Evolutionary conservation across 2,329 filamentous ascomycete genomes (phyloP), one percentile per base, ranked within the genome.

Genomic region (Mariannaea sp.): DNA sequence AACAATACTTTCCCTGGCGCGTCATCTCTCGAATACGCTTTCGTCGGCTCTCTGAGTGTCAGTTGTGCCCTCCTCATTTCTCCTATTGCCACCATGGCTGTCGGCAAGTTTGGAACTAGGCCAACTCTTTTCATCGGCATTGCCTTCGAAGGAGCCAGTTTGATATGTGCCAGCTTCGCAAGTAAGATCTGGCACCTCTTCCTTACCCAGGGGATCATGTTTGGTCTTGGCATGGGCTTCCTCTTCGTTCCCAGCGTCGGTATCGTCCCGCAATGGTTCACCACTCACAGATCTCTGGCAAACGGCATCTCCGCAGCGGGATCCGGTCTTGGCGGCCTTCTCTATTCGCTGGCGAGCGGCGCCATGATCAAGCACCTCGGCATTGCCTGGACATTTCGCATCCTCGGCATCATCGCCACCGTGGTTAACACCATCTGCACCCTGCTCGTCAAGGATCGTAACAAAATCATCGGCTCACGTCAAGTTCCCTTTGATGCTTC

Each of bases 141-240:
- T 2, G 68, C 83, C 1, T 74, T 92, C 40, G 82, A 90, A 68
- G 79, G 84, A 0, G 72, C 76, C 7, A 85, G 83, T 17, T 80
- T 92, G 55, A 80, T 92, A 38, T 83, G 82, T 2, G 88, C 89
- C 7, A 88, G 84, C 12, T 92, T 91, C 62, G 81, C 87, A 0
- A 75, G 68, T 13, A 66, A 82, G 50, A 85, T 90, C 52, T 92
- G 88, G 86, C 89, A 93, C 29, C 77, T 94, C 1, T 85, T 92
- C 52, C 78, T 93, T 0, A 82, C 80, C 5, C 90, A 93, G 67
- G 90, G 90, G 4, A 66, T 92, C 3, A 82, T 85, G 48, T 92
- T 93, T 57, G 90, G 90, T n/a, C 70, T 87, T 17, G 89, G 89
- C 3, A 87, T 93, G 80, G 89, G 89, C 0, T 86, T 92, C 52